phyloP scores from a whole-genome alignment of 2,329 filamentous ascomycete genomes.

The Pyrenochaeta sp. region DNA sequence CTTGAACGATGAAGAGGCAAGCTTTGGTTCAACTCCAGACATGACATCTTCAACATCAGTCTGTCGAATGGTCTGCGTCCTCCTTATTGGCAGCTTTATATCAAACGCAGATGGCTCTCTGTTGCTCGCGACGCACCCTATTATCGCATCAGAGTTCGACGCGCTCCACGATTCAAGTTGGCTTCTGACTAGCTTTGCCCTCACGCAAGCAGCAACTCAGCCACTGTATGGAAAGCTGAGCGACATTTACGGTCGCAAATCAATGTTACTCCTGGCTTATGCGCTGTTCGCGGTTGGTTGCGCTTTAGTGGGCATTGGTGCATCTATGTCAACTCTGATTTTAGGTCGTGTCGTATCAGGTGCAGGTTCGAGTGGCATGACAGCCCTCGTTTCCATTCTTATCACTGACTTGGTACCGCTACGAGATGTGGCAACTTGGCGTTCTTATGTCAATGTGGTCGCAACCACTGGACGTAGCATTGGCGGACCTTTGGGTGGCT shows the following conservation, averaged over 20 bases:
- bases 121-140: conserved; percentile 71
- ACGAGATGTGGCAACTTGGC: conserved; percentile 58
- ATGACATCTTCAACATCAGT: conserved; percentile 7
- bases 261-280: conserved; percentile 52
- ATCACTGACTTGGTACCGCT: conserved; percentile 60
- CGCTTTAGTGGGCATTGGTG: conserved; percentile 12
- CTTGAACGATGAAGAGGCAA: conserved; percentile 20
- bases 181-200: conserved; percentile 56
- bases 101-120: conserved; percentile 71
- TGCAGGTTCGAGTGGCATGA: conserved; percentile 74
- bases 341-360: conserved; percentile 66
- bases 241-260: conserved; percentile 57
- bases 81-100: conserved; percentile 61
- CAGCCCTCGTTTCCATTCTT: conserved; percentile 53
- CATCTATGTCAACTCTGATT: conserved; percentile 26
- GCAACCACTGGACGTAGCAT: conserved; percentile 60
- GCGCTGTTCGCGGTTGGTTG: conserved; percentile 51
- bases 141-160: conserved; percentile 58
- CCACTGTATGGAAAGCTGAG: conserved; percentile 54
- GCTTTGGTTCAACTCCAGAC: neutral
- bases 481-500: conserved; percentile 67
- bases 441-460: conserved; percentile 62
- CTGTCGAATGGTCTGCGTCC: conserved; percentile 21
- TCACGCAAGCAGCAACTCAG: conserved; percentile 54
- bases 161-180: conserved; percentile 53